These are phyloP conservation scores for Ogataea minuta DNA, from an alignment of 805 yeast species.

Conservation along the genomic window DNA sequence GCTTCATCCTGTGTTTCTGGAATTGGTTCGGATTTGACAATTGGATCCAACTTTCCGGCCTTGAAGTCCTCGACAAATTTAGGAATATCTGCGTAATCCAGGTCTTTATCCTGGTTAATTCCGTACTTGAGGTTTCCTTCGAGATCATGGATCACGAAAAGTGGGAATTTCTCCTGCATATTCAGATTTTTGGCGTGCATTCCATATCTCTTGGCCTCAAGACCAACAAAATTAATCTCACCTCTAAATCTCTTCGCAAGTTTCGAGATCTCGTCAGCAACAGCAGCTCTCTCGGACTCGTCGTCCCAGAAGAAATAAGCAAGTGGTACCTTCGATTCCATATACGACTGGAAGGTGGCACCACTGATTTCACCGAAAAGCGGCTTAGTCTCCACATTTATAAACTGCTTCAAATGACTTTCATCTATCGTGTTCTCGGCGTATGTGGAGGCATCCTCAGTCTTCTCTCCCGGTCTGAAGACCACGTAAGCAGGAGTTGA, in stretches of 20 bases:
- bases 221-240: slow-evolving; percentile 79
- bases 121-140: slow-evolving; percentile 72
- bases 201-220: slow-evolving; percentile 78
- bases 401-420: slow-evolving; percentile 44
- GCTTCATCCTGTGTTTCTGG: slow-evolving; percentile 78
- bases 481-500: slow-evolving; percentile 42
- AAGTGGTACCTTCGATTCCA: slow-evolving; percentile 70
- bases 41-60: slow-evolving; percentile 66
- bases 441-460: slow-evolving; percentile 49
- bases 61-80: slow-evolving; percentile 62
- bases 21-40: slow-evolving; percentile 78
- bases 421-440: slow-evolving; percentile 35
- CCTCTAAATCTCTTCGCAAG: slow-evolving; percentile 79
- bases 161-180: slow-evolving; percentile 83
- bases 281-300: slow-evolving; percentile 61
- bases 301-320: slow-evolving; percentile 83
- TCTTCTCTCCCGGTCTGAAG: slow-evolving; percentile 45
- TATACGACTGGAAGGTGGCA: slow-evolving; percentile 70
- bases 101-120: slow-evolving; percentile 53
- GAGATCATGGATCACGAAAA: slow-evolving; percentile 82
- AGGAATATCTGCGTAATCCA: slow-evolving; percentile 53
- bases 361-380: slow-evolving; percentile 85
- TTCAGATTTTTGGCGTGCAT: slow-evolving; percentile 84
- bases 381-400: slow-evolving; percentile 69
- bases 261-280: slow-evolving; percentile 50